Base-by-base conservation (phyloP, 371 early-diverging fungal species). In the Mucor plumbeus region DNA sequence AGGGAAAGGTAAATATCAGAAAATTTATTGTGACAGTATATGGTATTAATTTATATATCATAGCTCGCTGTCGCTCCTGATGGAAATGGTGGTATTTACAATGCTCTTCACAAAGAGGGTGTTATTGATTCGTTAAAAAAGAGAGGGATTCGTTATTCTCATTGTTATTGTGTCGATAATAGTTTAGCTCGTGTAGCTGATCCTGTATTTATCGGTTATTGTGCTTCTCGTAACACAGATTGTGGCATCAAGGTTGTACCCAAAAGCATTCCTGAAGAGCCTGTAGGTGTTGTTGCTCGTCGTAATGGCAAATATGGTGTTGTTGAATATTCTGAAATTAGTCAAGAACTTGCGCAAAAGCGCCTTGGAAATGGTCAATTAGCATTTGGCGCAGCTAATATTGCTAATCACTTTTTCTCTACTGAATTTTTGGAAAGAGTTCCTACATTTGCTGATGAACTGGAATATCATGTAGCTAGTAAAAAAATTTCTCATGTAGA, bases 401-500 rank as follows among this genome's bases (percentile, higher is more conserved):
- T 98, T 83, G 96, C 92, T 81, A 98, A 97, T 87, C 99, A 98
- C 81, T 97, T 95, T 77, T 98, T 96, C 88, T 92, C 97, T 40
- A 82, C 90, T 35, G 96, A 86, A 59, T 97, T 97, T 75, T 83
- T 98, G 75, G 80, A 92, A 67, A 85, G 90, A 57, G 88, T 95
- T 56, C 91, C 91, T 62, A 83, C 84, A n/a, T 87, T 96, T 72
- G 95, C 96, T 68, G 75, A 78, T 47, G 76, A 87, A 65, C 87
- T 98, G 17, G 94, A 94, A 79, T 95, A 95, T 85, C 98, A 98
- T 80, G 88, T 97, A 69, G 98, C 98, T 47, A 88, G 87, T 73
- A 98, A 98, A 89, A 98, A 97, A 91, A 96, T 98, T 86, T 92
- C 92, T 84, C 87, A 91, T 71, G 79, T 93, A 48, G 93, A 97